Evolutionary conservation across 805 yeast species (phyloP), one percentile per base, ranked within the genome.

Genomic region (Yamadazyma ubonensis): DNA sequence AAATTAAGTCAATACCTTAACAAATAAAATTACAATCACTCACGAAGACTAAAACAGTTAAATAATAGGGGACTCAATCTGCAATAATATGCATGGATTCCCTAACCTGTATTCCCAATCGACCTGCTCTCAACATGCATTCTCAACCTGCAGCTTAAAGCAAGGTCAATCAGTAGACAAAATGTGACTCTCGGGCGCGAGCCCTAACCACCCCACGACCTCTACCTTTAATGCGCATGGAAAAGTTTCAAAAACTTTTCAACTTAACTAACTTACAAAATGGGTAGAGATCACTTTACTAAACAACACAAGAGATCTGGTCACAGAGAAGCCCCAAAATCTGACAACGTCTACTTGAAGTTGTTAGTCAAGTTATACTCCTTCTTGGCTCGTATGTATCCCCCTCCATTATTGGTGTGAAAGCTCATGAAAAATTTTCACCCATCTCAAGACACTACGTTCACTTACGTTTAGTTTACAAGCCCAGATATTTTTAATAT

Each of bases 321-420:
- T 76, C 96, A 88, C 88, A 89, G 99, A 79, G 77, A 84, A 71
- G 97, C 97, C 76, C 99, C 99, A 79, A 88, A 88, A 82, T 91
- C 98, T 58, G 96, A 93, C 79, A 93, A 93, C 73, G 96, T 90
- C 78, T 93, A 93, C 96, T 81, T 93, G 78, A 86, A 85, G 77
- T 77, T 93, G 71, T 85, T 93, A 76, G 98, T 91, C 74, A 91
- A 91, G 85, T 81, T 93, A 65, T 93, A 90, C 88, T 76, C 97
- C 71, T 93, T 88, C 95, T 83, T 93, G 77, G 96, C 98, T 79
- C 97, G 99, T 87, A 86, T 75, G 96, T 87, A 73, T 39, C 27
- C 38, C 18, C 12, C n/a, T 23, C n/a, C 26, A 10, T 4, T 6
- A 12, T 10, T 10, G 26, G 9, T 23, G 12, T 5, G 12, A 10